Evolutionary conservation across 78 protist genomes (phyloP).

Genomic region (Dictyostelium citrinum): DNA sequence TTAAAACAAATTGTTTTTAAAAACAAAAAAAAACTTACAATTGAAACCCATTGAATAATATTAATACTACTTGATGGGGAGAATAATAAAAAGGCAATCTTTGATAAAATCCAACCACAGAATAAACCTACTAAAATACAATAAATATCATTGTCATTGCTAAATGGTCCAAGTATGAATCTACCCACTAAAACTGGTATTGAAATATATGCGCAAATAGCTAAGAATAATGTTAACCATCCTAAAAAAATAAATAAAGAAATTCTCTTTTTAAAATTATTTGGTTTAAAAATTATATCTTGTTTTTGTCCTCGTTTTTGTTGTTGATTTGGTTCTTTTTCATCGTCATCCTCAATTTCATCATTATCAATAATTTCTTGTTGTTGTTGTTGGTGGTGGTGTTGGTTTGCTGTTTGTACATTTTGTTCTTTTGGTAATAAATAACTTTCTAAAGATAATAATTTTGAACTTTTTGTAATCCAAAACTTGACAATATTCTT

Average conservation of each 20-base stretch:
- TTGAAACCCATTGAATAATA: conserved; percentile 1
- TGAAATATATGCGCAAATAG: not conserved
- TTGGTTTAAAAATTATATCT: not conserved
- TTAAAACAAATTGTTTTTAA: too few species aligned
- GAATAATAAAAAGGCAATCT: not conserved
- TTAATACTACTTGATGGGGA: not conserved
- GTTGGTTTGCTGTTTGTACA: not conserved
- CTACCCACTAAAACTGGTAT: conserved; percentile 48
- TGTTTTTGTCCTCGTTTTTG: not conserved
- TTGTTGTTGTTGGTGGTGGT: not conserved
- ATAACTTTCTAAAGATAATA: conserved; percentile 26
- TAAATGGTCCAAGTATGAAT: not conserved
- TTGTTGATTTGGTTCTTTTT: conserved; percentile 6
- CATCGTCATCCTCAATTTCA: not conserved
- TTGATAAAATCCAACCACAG: not conserved
- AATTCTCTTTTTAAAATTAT: conserved; percentile 2
- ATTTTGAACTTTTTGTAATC: not conserved
- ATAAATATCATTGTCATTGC: conserved; percentile 21
- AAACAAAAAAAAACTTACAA: conserved; percentile 1
- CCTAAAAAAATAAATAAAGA: conserved; percentile 22
- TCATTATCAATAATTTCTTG: not conserved
- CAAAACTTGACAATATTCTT: conserved; percentile 2
- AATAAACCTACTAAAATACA: conserved; percentile 20
- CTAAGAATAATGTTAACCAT: conserved; percentile 8
- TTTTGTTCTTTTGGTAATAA: conserved; percentile 14